These are phyloP conservation scores for Fusarium illudens DNA, from an alignment of 2,329 filamentous ascomycete genomes.

Conservation along the genomic window DNA sequence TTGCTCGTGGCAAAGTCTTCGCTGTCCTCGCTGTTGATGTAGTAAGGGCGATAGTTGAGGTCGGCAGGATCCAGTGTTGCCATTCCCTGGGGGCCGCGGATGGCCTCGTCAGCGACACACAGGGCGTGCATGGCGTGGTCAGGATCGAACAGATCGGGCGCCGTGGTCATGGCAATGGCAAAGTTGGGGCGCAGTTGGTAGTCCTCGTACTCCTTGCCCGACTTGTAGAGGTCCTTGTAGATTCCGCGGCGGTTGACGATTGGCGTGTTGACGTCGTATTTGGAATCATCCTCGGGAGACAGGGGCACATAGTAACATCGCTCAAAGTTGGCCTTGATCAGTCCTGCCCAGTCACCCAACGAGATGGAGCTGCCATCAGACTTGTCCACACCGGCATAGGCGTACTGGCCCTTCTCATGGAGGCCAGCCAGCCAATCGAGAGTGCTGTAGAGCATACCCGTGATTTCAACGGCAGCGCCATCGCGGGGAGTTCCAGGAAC, in stretches of 20 bases:
- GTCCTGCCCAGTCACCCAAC: conserved; percentile 79
- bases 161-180: conserved; percentile 93
- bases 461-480: conserved; percentile 94
- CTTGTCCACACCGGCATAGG: conserved; percentile 76
- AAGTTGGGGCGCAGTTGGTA: conserved; percentile 97
- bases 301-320: conserved; percentile 87
- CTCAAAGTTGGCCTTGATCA: conserved; percentile 88
- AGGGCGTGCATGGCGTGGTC: conserved; percentile 82
- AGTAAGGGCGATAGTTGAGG: conserved; percentile 92
- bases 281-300: conserved; percentile 71
- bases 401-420: conserved; percentile 73
- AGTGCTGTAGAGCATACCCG: conserved; percentile 89
- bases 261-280: conserved; percentile 81
- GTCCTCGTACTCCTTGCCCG: conserved; percentile 95
- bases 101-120: conserved; percentile 77
- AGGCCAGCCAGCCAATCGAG: conserved; percentile 81
- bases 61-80: conserved; percentile 93
- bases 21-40: conserved; percentile 93
- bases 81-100: conserved; percentile 92
- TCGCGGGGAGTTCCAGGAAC: conserved; percentile 96
- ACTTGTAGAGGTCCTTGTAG: conserved; percentile 96
- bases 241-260: conserved; percentile 92
- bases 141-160: conserved; percentile 84
- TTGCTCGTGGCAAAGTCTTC: conserved; percentile 91
- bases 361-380: conserved; percentile 68